Percentiles rank a stretch among this genome's conserved stretches.
These are phyloP conservation scores for Blumeria graminis DNA, from an alignment of 2,329 filamentous ascomycete species.

Conservation along the genomic window DNA sequence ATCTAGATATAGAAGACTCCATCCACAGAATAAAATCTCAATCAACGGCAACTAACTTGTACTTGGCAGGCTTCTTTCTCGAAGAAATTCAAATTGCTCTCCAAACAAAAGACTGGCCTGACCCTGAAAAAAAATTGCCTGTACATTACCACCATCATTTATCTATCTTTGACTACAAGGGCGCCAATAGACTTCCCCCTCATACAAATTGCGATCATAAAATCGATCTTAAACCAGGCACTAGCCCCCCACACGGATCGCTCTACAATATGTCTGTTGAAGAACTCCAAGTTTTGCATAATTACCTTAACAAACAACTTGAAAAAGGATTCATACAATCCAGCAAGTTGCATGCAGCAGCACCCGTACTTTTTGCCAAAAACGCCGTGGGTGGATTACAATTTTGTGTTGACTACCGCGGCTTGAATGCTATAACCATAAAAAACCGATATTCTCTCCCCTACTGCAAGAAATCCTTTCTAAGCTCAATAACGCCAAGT, in stretches of 20 bases:
- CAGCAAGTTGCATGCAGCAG: not conserved
- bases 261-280: not conserved
- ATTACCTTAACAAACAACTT: not conserved
- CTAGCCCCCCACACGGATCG: not conserved
- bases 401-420: not conserved
- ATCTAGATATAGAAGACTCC: not conserved
- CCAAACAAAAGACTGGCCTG: not conserved
- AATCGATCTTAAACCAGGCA: not conserved
- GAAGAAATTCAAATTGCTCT: not conserved
- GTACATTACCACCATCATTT: not conserved
- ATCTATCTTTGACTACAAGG: not conserved
- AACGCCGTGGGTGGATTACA: not conserved
- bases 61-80: not conserved
- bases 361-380: not conserved
- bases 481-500: too few species aligned
- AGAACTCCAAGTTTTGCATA: not conserved
- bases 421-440: not conserved
- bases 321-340: not conserved
- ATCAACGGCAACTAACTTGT: not conserved
- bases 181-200: not conserved
- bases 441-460: slow-evolving; percentile 1
- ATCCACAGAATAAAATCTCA: not conserved
- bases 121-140: not conserved
- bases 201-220: not conserved
- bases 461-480: not conserved